Evolutionary conservation across 768 basidiomycete genomes (phyloP).

Genomic region (Boletus insuetus): DNA sequence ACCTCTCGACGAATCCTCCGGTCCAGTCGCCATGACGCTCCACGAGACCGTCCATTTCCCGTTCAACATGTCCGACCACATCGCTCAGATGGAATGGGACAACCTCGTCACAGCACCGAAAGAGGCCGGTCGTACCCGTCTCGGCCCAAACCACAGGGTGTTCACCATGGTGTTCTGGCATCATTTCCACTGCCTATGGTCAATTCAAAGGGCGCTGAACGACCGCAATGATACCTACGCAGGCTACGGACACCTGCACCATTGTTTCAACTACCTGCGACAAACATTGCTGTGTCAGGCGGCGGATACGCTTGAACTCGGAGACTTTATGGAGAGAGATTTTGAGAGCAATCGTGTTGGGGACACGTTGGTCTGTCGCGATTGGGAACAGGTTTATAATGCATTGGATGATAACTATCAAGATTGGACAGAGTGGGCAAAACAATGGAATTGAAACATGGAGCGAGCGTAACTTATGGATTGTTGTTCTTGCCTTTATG

Average conservation of each 20-base stretch:
- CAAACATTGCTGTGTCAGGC: conserved; percentile 15
- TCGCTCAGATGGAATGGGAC: conserved; percentile 10
- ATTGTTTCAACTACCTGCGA: conserved; percentile 15
- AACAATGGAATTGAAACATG: conserved; percentile 9
- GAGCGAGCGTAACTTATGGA: not conserved
- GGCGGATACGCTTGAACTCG: conserved; percentile 13
- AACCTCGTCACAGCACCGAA: conserved; percentile 6
- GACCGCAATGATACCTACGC: conserved; percentile 8
- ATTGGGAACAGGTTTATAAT: conserved; percentile 6
- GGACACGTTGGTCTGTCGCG: conserved; percentile 12
- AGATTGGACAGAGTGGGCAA: conserved; percentile 8
- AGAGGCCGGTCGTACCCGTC: conserved; percentile 9
- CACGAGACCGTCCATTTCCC: conserved; percentile 12
- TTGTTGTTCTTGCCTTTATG: not conserved
- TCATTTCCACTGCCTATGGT: conserved; percentile 15
- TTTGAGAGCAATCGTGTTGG: conserved; percentile 9
- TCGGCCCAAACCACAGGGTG: conserved; percentile 12
- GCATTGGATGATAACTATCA: conserved; percentile 5
- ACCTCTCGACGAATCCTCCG: not conserved
- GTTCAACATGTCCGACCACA: conserved; percentile 2
- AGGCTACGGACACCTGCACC: conserved; percentile 8
- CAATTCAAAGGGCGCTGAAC: conserved; percentile 8
- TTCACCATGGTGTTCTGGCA: conserved; percentile 12
- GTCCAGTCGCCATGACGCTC: conserved; percentile 12
- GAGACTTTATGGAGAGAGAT: conserved; percentile 15